Conservation (phyloP, 1,284 basidiomycete species). For the Dichomitus squalens region DNA sequence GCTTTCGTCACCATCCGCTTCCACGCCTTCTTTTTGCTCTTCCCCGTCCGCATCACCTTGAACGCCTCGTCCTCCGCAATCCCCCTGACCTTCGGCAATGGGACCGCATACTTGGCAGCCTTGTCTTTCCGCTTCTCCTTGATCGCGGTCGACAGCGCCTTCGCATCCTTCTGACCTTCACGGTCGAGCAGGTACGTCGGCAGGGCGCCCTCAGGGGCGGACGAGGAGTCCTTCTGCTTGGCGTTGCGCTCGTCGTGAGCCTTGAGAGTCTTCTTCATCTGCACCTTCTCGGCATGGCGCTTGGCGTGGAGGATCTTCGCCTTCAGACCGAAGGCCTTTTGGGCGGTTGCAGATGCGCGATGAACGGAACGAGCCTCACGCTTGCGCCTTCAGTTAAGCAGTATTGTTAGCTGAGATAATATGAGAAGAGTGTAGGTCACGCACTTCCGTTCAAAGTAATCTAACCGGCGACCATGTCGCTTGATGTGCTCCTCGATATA, state of each 20-base stretch:
- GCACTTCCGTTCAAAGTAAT: constrained; percentile 84
- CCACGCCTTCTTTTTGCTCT: constrained; percentile 97
- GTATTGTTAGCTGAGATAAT: not conserved
- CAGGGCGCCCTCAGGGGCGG: constrained; percentile 85
- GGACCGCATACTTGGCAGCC: constrained; percentile 97
- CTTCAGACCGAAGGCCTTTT: constrained; percentile 96
- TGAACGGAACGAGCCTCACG: constrained; percentile 91
- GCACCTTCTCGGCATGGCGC: constrained; percentile 96
- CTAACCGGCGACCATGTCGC: constrained; percentile 82
- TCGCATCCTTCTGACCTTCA: constrained; percentile 97
- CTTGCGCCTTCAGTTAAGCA: constrained; percentile 73
- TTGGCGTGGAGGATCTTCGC: constrained; percentile 97
- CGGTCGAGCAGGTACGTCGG: constrained; percentile 96
- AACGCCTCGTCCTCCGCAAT: constrained; percentile 99
- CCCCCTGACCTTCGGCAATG: constrained; percentile 94
- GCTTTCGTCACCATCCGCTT: constrained; percentile 99
- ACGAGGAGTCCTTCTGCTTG: constrained; percentile 86
- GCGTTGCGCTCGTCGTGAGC: constrained; percentile 98
- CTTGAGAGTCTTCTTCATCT: constrained; percentile 99
- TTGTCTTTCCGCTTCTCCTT: constrained; percentile 99
- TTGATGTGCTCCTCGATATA: constrained; percentile 92
- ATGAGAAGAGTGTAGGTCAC: constrained; percentile 29
- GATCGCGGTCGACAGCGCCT: constrained; percentile 95
- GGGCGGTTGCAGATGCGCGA: constrained; percentile 83
- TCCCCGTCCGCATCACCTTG: constrained; percentile 98